phyloP scores from a whole-genome alignment of 2,329 filamentous ascomycete genomes.

The Penicillium sp. region DNA sequence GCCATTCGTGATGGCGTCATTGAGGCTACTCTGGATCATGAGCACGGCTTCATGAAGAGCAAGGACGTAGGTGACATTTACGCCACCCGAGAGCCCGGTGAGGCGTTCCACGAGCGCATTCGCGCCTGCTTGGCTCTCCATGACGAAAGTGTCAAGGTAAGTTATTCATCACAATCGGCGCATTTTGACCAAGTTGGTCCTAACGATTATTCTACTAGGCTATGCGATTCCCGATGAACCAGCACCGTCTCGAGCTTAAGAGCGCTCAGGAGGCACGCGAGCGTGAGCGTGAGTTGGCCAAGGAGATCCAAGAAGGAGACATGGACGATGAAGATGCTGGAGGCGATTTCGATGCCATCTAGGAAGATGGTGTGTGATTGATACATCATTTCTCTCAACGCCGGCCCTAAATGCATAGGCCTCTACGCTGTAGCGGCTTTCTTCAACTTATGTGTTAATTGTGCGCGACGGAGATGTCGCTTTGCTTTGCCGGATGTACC shows the following conservation, averaged over 20 bases:
- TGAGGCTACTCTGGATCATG: constrained; percentile 88
- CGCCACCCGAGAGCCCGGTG: constrained; percentile 88
- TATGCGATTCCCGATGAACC: constrained; percentile 99
- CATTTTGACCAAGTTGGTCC: neutral
- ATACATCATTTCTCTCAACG: constrained; percentile 17
- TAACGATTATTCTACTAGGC: constrained; percentile 55
- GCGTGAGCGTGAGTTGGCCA: constrained; percentile 91
- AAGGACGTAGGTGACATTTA: constrained; percentile 96
- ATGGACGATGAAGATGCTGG: constrained; percentile 94
- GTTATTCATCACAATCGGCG: constrained; percentile 18
- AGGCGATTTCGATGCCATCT: constrained; percentile 95
- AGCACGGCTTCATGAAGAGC: constrained; percentile 97
- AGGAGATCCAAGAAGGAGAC: constrained; percentile 98
- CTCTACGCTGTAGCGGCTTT: constrained; percentile 18
- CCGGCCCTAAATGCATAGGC: constrained; percentile 16
- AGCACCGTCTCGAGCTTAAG: constrained; percentile 94
- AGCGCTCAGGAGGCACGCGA: constrained; percentile 98
- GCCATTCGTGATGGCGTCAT: constrained; percentile 97
- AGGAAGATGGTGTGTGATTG: constrained; percentile 39
- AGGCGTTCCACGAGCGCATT: constrained; percentile 97
- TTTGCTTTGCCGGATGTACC: constrained; percentile 25
- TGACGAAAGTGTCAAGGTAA: constrained; percentile 96
- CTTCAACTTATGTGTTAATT: constrained; percentile 30
- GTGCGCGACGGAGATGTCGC: constrained; percentile 20
- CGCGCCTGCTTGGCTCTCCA: constrained; percentile 85